Evolutionary conservation across 768 basidiomycete species (phyloP), one percentile per base, ranked within the genome.

Genomic region (Coprinellus aureogranulatus): DNA sequence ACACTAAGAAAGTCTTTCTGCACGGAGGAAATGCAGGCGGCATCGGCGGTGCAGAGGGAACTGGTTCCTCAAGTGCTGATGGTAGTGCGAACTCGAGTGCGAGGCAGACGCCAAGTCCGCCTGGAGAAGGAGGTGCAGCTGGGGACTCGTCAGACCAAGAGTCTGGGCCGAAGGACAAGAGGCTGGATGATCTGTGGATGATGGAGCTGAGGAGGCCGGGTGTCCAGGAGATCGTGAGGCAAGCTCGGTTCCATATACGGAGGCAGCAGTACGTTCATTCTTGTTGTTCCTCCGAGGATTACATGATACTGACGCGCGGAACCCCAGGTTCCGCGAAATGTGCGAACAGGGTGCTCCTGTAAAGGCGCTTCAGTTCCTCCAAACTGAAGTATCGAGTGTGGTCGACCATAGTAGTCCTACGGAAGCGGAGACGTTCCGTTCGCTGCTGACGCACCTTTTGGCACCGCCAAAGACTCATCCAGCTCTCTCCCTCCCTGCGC

Each of bases 151-250:
- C 47, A 28, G 56, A 62, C 18, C 20, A 46, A 30, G 69, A 70
- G 46, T 69, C 73, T 1, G 58, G 41, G 18, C n/a, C n/a, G n/a
- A 73, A 68, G 54, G 81, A 84, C 62, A 75, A 68, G 57, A 75
- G 89, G 58, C 61, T 92, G 67, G 84, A 88, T 64, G 90, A 92
- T 68, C 85, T 93, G 60, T 93, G 91, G 90, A 78, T 75, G 68
- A 87, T 91, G 85, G 75, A 73, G 34, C 67, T 92, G 34, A 67
- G 78, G 61, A 81, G 89, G 63, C 82, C 84, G n/a, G 76, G 75
- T 3, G 71, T 80, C 1, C 81, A 83, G 46, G 87, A 88, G 61
- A 76, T 90, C 6, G 75, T 89, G 45, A 81, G 90, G 34, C 76
- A 80, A 57, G 85, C 84, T 16, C 83, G 73, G 25, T 88, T 85